phyloP scores from a whole-genome alignment of 1,284 basidiomycete genomes.

The Cryptococcus amylolentus region DNA sequence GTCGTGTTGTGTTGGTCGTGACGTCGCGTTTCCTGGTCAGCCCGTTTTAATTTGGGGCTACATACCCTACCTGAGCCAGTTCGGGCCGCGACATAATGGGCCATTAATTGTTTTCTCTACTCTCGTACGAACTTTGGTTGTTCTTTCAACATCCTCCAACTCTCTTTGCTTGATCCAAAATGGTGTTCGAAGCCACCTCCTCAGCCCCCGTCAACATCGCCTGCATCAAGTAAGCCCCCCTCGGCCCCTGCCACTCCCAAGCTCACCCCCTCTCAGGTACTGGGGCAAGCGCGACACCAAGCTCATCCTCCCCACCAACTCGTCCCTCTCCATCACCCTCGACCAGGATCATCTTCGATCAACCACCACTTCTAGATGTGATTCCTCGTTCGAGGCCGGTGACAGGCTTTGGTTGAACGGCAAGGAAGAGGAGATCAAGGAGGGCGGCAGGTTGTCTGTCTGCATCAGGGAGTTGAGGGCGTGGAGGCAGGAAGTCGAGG shows the following conservation, averaged over 20 bases:
- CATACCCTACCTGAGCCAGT: too few relatives aligned
- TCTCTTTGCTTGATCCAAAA: background rate
- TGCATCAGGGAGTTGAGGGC: conserved; percentile 87
- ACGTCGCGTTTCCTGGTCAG: too few relatives aligned
- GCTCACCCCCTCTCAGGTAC: conserved; percentile 58
- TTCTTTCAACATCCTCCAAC: too few relatives aligned
- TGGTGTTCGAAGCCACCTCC: conserved; percentile 75
- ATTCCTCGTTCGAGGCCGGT: conserved; percentile 62
- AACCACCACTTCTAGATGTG: conserved; percentile 86
- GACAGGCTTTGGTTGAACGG: conserved; percentile 95
- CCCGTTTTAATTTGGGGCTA: too few relatives aligned
- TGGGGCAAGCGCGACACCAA: conserved; percentile 98
- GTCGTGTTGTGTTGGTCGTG: too few relatives aligned
- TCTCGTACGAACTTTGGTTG: too few relatives aligned
- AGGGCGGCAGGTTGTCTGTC: conserved; percentile 70
- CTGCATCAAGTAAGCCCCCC: conserved; percentile 74
- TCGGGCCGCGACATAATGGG: too few relatives aligned
- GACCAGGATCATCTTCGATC: conserved; percentile 93
- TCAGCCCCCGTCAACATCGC: conserved; percentile 96
- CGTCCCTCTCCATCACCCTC: conserved; percentile 93
- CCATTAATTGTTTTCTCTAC: too few relatives aligned
- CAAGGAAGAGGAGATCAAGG: conserved; percentile 80
- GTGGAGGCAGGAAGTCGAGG: conserved; percentile 71
- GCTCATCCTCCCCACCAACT: conserved; percentile 95
- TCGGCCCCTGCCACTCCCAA: background rate